Percentiles rank a stretch among this genome's conserved stretches.
These are phyloP conservation scores for Cymbopogon flexuosus DNA, from an alignment of 202 grass and related monocot species.

Conservation along the genomic window DNA sequence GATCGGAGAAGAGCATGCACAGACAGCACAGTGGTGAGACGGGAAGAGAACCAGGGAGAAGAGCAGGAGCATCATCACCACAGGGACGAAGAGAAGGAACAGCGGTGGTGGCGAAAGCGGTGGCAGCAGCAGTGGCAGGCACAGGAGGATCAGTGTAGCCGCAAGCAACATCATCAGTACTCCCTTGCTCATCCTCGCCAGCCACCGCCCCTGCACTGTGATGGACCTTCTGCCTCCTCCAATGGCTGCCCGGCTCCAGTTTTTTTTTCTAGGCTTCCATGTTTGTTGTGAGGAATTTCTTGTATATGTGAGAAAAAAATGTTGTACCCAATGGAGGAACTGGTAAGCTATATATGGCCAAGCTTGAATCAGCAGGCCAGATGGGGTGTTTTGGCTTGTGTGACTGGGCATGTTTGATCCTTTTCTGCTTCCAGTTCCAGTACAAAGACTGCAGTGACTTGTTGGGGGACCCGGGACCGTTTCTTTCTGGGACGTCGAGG, in stretches of 20 bases:
- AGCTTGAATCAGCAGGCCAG: neutral
- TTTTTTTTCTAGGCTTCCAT: neutral
- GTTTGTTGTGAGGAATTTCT: conserved; percentile 17
- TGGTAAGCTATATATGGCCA: neutral
- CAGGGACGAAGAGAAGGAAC: conserved; percentile 58
- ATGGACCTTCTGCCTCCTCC: neutral
- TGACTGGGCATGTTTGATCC: neutral
- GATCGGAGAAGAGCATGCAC: conserved; percentile 5
- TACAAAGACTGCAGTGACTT: neutral
- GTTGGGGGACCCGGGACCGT: neutral
- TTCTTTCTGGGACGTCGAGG: neutral
- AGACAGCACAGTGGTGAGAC: neutral
- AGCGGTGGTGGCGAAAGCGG: conserved; percentile 54
- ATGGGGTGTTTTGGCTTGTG: conserved; percentile 13
- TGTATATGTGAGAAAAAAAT: neutral
- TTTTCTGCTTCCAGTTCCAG: neutral
- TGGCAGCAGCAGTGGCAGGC: conserved; percentile 64
- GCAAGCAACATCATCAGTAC: conserved; percentile 29
- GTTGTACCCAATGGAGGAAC: neutral
- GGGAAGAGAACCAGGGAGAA: conserved; percentile 50
- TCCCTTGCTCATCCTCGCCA: conserved; percentile 20
- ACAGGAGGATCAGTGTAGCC: conserved; percentile 34
- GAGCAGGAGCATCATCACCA: conserved; percentile 62
- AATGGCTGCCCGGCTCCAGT: neutral
- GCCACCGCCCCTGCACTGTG: neutral